These are phyloP conservation scores for Suhomyces bribrorum DNA, from an alignment of 1,139 yeast species.

Conservation along the genomic window DNA sequence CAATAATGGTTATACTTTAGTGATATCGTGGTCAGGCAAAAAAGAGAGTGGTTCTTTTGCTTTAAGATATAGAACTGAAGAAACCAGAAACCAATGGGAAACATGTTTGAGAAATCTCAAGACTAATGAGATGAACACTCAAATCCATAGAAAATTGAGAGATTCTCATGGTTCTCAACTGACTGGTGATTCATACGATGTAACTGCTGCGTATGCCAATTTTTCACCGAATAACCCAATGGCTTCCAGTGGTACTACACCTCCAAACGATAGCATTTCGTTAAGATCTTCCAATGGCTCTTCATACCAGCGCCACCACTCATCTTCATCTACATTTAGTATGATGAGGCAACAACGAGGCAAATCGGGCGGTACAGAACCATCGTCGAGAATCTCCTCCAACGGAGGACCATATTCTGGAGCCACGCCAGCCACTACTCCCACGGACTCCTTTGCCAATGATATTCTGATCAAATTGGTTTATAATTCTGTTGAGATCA, in stretches of 20 bases:
- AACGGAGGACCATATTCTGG: slow-evolving; percentile 8
- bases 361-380: slow-evolving; percentile 22
- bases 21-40: slow-evolving; percentile 77
- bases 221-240: slow-evolving; percentile 16
- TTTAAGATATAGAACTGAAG: slow-evolving; percentile 69
- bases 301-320: slow-evolving; percentile 41
- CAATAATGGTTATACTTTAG: slow-evolving; percentile 53
- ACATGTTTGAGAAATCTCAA: slow-evolving; percentile 51
- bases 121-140: slow-evolving; percentile 44
- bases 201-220: slow-evolving; percentile 18
- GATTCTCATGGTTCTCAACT: slow-evolving; percentile 38
- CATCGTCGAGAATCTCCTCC: slow-evolving; percentile 14
- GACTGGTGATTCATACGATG: slow-evolving; percentile 33
- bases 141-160: slow-evolving; percentile 40
- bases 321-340: slow-evolving; percentile 48
- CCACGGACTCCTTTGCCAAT: slow-evolving; percentile 12
- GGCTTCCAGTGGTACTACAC: slow-evolving; percentile 10
- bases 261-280: slow-evolving; percentile 19
- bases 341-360: slow-evolving; percentile 44
- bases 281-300: slow-evolving; percentile 35
- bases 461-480: slow-evolving; percentile 49
- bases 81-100: slow-evolving; percentile 71
- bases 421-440: slow-evolving; percentile 9
- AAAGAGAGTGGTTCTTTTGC: slow-evolving; percentile 77
- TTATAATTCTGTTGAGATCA: slow-evolving; percentile 45